Percentiles rank a stretch among this genome's conserved stretches.
Evolutionary conservation across 1,139 yeast species (phyloP).

Genomic region (Zygosaccharomyces pseudobailii): DNA sequence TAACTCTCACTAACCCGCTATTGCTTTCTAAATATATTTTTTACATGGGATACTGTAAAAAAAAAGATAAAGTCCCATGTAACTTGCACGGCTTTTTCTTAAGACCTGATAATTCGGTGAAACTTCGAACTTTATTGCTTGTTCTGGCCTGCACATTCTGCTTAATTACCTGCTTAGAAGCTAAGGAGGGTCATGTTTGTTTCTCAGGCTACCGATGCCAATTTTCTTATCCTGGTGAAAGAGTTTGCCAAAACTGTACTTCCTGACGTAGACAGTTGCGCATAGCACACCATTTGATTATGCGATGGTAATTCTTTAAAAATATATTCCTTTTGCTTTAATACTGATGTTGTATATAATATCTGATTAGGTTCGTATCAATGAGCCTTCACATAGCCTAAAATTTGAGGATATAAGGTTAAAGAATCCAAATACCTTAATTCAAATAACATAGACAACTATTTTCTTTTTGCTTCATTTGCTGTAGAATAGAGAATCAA

Average conservation of each 20-base stretch:
- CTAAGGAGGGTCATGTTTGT: not conserved
- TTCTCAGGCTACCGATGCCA: not conserved
- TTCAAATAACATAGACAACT: too few species aligned
- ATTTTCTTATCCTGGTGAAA: not conserved
- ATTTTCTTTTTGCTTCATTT: not conserved
- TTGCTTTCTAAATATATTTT: too few species aligned
- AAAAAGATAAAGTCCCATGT: not conserved
- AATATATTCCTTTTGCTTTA: too few species aligned
- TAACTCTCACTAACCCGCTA: too few species aligned
- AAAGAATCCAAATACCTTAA: too few species aligned
- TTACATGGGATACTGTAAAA: not conserved
- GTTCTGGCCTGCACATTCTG: not conserved
- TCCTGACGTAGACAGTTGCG: not conserved
- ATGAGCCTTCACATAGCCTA: too few species aligned
- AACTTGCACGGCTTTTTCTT: not conserved
- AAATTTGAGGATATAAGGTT: too few species aligned
- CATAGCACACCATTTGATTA: not conserved
- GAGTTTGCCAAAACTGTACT: not conserved
- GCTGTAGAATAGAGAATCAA: not conserved
- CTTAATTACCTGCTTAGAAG: not conserved
- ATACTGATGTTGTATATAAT: too few species aligned
- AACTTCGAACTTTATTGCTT: not conserved
- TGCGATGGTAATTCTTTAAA: too few species aligned
- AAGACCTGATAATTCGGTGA: not conserved
- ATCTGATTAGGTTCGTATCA: too few species aligned